Base-by-base conservation (phyloP, 2,329 filamentous ascomycete species). In the Tolypocladium paradoxum region DNA sequence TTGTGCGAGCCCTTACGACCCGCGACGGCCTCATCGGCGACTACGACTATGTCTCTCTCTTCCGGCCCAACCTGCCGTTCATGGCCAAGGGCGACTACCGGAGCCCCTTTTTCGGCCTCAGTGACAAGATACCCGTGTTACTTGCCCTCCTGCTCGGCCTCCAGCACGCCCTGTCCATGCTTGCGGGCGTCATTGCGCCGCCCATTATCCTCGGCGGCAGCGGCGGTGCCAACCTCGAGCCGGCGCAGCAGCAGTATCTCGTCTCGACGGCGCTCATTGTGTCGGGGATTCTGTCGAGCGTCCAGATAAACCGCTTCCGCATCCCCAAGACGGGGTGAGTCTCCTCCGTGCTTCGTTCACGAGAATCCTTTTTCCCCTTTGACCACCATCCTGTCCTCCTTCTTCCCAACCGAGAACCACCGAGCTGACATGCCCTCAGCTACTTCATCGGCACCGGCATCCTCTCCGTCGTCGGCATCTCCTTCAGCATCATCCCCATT, bases 31-130 rank as follows among this genome's bases (percentile, higher is more conserved):
- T 96, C 29, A 69, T 96, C 53, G 91, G 91, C 57, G 77, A 83
- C 61, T 96, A 96, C 69, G 87, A 96, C 76, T 96, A 96, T 77
- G 87, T 68, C 36, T 93, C 90, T 64, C 83, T 96, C 40, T 95
- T 96, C 76, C 82, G 74, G 24, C 88, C 82, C 1, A 90, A 88
- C 60, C 70, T 96, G 24, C 91, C 91, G 0, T 96, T 96, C 68
- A 83, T 93, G 76, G 83, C 79, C 65, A 64, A 79, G 66, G 62
- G 72, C 6, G 67, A 67, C 35, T 69, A 72, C 57, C 54, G 59
- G 37, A 82, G 85, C 34, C 88, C 88, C 0, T 93, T 95, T 68
- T 93, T 92, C 62, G 88, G 88, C n/a, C 81, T 92, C 38, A 79
- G 92, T 61, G 87, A 91, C 67, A 73, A 72, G 53, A 88, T 93